Base-by-base conservation (phyloP, 2,329 filamentous ascomycete species). In the Xylariaceae sp. region DNA sequence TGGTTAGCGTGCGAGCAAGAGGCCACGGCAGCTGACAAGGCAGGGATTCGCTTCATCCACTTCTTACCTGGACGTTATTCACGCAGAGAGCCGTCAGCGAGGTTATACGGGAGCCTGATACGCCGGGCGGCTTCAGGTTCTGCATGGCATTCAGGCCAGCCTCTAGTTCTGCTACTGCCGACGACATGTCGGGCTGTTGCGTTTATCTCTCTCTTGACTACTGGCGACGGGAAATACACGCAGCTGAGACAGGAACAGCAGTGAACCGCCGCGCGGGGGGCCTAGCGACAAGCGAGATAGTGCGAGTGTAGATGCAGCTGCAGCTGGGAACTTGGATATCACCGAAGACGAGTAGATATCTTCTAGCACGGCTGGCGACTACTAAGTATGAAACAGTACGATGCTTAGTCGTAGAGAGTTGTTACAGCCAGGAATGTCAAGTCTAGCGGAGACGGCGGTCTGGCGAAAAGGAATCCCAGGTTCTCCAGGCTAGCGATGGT, bases 101-200 rank as follows among this genome's bases (percentile, higher is more conserved):
- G 55, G 78, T 78, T 65, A 98, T 95, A 67, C 92, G 90, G 52
- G 87, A 88, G 54, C 88, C 89, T 47, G 89, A 94, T 43, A 96
- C 88, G 61, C 92, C 92, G 37, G 92, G 92, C 31, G 92, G 83
- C 68, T 95, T 97, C 59, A 96, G 73, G 52, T 76, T 75, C 58
- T 90, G 83, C 81, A 98, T 89, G 59, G 85, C 89, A 71, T 92
- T 87, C 61, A 98, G 78, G 66, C 85, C 83, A 58, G 81, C 75
- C 68, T 94, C 90, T 68, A 98, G 72, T 64, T 97, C 89, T 70
- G 85, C 81, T 77, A 95, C 84, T 67, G 86, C 80, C 61, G 87
- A 84, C 64, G 83, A 81, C 81, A 88, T 87, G 64, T 54, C 69
- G 62, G 21, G 43, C 43, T 50, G 43, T 44, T 27, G 29, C 31